Evolutionary conservation across 176 grass and related monocot genomes (phyloP), one percentile per base, ranked within the genome.

Genomic region (Panicum miliaceum): DNA sequence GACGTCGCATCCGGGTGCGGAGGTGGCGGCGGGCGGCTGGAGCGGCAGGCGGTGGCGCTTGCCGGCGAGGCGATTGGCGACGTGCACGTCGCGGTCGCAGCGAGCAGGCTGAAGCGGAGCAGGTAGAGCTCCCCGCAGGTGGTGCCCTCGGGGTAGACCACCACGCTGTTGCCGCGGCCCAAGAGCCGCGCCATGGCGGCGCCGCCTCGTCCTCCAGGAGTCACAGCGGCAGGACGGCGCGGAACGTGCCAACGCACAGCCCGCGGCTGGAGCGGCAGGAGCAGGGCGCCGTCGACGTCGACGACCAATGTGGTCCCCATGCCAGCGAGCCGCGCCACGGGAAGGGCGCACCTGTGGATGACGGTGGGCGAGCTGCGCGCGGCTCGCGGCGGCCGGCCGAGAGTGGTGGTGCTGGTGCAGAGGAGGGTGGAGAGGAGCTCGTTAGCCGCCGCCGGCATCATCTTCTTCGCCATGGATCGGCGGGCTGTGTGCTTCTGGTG

Each of bases 121-220:
- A 94, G 78, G 76, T 90, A 94, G 1, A 90, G 92, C 51, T 97
- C 94, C 11, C 94, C 66, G 84, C 89, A 87, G 6, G 89, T 90
- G 34, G 94, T 97, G 4, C 92, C 94, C 68, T 97, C 92, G 1
- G 92, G 88, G 85, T 92, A 90, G 25, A 92, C 76, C 1, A 97
- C 94, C 3, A 94, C 87, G 60, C 52, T n/a, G 53, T 72, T 59
- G 4, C 87, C 94, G 20, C 5, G 19, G 7, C 19, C 45, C 9
- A 94, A 87, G 2, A 90, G 85, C 2, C 25, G 11, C 56, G 40
- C 80, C 92, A 97, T 90, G 63, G 79, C 82, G 23, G 60, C 80
- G n/a, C 85, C 70, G 64, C 80, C 63, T 64, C 80, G 45, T 75
- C 84, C 77, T 76, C 75, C 19, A 90, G 53, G 68, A 97, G 82